These are phyloP conservation scores for Erythrophleum ivorense DNA, from an alignment of 331 rosid species.

Conservation along the genomic window DNA sequence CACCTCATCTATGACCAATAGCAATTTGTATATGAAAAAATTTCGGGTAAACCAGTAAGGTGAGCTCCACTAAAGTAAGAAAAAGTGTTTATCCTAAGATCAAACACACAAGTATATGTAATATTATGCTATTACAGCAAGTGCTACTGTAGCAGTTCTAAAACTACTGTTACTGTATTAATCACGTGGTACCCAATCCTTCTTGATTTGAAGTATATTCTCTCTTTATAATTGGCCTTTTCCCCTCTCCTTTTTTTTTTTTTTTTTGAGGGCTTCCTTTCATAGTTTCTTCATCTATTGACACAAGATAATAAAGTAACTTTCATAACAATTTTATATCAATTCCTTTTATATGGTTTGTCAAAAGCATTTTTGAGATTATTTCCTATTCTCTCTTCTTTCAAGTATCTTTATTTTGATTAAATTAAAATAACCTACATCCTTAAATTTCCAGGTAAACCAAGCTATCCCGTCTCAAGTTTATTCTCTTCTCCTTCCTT, in stretches of 20 bases:
- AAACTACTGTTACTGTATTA: neutral
- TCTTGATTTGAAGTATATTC: neutral
- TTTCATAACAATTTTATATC: neutral
- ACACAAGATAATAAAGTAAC: neutral
- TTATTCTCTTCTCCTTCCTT: conserved; percentile 1
- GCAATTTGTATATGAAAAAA: neutral
- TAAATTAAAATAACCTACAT: conserved; percentile 7
- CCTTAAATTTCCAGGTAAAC: conserved; percentile 19
- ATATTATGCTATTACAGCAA: conserved; percentile 3
- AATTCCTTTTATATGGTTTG: neutral
- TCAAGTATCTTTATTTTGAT: neutral
- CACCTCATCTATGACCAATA: conserved; percentile 1
- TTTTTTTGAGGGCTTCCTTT: neutral
- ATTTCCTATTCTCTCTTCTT: neutral
- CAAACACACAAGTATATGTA: conserved; percentile 4
- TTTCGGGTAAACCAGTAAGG: neutral
- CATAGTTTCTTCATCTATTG: neutral
- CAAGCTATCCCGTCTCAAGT: conserved; percentile 14
- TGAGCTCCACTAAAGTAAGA: conserved; percentile 13
- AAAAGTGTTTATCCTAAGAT: neutral
- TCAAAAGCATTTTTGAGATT: neutral
- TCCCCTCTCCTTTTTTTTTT: neutral
- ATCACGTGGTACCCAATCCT: neutral
- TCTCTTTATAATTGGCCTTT: neutral
- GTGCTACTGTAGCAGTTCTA: neutral